Evolutionary conservation across 2,329 filamentous ascomycete genomes (phyloP).

Genomic region (Fusarium sp.): DNA sequence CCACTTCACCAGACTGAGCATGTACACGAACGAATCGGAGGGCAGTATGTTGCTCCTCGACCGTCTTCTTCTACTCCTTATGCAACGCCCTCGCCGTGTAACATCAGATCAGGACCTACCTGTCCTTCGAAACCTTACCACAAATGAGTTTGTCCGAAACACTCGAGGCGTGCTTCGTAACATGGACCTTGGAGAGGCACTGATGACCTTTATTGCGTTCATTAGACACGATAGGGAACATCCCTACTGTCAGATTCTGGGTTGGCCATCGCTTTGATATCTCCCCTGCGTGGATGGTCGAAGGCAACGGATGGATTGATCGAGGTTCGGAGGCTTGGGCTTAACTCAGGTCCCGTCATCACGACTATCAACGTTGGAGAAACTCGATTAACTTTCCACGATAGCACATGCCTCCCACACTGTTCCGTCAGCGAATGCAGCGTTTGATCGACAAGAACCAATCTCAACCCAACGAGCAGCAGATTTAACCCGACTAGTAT

Average conservation of each 20-base stretch:
- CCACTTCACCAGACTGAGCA: too few species aligned
- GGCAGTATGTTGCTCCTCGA: too few species aligned
- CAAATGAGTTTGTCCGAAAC: constrained; percentile 17
- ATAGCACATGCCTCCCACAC: too few species aligned
- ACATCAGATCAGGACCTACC: not conserved
- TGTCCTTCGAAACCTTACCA: constrained; percentile 28
- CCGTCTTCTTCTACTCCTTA: not conserved
- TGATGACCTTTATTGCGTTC: not conserved
- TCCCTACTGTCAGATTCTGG: not conserved
- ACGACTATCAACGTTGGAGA: too few species aligned
- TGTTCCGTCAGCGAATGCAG: too few species aligned
- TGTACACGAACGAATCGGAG: too few species aligned
- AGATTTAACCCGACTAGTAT: too few species aligned
- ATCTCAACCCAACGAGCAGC: too few species aligned
- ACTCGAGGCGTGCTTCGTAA: not conserved
- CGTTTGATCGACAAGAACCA: too few species aligned
- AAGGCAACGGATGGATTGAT: not conserved
- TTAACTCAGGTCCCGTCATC: not conserved
- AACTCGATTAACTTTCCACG: too few species aligned
- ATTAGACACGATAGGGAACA: not conserved
- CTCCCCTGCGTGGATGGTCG: not conserved
- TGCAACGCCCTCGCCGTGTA: not conserved
- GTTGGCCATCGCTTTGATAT: constrained; percentile 12
- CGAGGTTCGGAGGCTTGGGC: too few species aligned
- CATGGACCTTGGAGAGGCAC: constrained; percentile 10